A percentile compares a stretch with the other conserved stretches of the same genome.
These are phyloP conservation scores for Barnettozyma californica DNA, from an alignment of 805 yeast species.

Conservation along the genomic window DNA sequence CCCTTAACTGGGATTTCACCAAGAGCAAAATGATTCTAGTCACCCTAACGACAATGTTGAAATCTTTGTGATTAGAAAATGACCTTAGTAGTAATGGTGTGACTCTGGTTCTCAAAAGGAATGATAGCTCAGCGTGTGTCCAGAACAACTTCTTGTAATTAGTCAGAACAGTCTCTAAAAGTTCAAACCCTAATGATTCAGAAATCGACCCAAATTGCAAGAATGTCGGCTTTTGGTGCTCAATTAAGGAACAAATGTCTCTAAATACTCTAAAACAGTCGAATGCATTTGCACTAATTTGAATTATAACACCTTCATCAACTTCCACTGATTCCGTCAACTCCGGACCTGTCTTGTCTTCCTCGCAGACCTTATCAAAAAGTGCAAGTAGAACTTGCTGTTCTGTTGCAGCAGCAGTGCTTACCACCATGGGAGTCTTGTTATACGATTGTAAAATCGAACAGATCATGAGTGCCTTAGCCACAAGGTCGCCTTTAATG, in stretches of 20 bases:
- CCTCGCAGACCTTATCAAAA: conserved; percentile 58
- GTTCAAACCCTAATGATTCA: conserved; percentile 70
- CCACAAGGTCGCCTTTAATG: conserved; percentile 50
- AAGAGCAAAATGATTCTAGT: conserved; percentile 65
- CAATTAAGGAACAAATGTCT: conserved; percentile 68
- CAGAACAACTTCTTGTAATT: conserved; percentile 55
- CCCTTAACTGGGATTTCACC: conserved; percentile 47
- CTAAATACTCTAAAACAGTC: conserved; percentile 68
- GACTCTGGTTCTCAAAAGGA: conserved; percentile 57
- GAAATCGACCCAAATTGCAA: conserved; percentile 48
- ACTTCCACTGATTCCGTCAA: conserved; percentile 20
- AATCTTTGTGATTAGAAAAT: conserved; percentile 53
- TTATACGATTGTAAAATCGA: conserved; percentile 64
- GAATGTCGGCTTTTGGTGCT: conserved; percentile 49
- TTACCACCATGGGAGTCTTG: conserved; percentile 70
- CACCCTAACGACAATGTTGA: conserved; percentile 69
- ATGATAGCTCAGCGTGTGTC: conserved; percentile 57
- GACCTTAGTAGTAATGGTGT: conserved; percentile 73
- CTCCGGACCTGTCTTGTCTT: conserved; percentile 26
- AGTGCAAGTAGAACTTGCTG: conserved; percentile 78
- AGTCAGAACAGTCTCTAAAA: conserved; percentile 71
- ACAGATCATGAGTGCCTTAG: conserved; percentile 61
- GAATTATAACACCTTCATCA: conserved; percentile 39
- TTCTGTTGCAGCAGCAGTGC: conserved; percentile 90
- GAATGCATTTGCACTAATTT: conserved; percentile 47